A percentile compares a stretch with the other conserved stretches of the same genome.
These are phyloP conservation scores for Trypethelium eluteriae DNA, from an alignment of 495 filamentous ascomycete genomes.

Conservation along the genomic window DNA sequence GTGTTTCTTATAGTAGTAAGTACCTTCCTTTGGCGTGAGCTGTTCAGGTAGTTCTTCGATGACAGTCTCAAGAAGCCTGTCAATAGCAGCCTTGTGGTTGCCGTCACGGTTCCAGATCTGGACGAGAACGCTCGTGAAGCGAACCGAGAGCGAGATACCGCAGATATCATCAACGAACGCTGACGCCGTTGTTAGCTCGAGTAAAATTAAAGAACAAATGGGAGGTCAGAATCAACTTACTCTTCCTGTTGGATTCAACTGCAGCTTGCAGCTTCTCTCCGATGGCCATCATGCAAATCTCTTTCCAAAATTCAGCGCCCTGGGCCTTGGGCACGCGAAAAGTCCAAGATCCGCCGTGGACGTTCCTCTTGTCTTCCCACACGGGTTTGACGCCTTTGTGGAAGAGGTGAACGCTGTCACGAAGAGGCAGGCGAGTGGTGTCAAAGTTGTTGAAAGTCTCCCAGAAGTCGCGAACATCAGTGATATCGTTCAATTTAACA, in stretches of 20 bases:
- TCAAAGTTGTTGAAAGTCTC: conserved; percentile 84
- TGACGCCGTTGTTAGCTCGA: conserved; percentile 26
- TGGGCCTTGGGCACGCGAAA: conserved; percentile 72
- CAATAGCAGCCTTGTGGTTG: conserved; percentile 59
- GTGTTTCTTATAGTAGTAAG: conserved; percentile 62
- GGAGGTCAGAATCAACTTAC: conserved; percentile 38
- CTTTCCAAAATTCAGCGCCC: conserved; percentile 70
- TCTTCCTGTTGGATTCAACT: conserved; percentile 49
- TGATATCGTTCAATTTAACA: conserved; percentile 59
- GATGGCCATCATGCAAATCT: conserved; percentile 70
- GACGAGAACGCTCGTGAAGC: conserved; percentile 71
- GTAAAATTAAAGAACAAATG: background rate
- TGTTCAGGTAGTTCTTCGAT: conserved; percentile 60
- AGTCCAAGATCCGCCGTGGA: conserved; percentile 74
- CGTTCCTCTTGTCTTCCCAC: conserved; percentile 85
- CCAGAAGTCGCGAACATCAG: conserved; percentile 77
- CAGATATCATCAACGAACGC: conserved; percentile 66
- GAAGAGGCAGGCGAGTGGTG: conserved; percentile 63
- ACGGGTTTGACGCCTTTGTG: conserved; percentile 76
- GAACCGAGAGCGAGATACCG: conserved; percentile 61
- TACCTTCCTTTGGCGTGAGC: conserved; percentile 57
- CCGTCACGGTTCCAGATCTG: conserved; percentile 83
- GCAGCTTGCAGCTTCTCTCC: conserved; percentile 75
- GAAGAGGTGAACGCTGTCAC: conserved; percentile 82
- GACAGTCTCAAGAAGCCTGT: conserved; percentile 59